Percentiles rank a stretch among this genome's conserved stretches.
These are phyloP conservation scores for Calonectria hawksworthii DNA, from an alignment of 2,329 filamentous ascomycete genomes.

Conservation along the genomic window DNA sequence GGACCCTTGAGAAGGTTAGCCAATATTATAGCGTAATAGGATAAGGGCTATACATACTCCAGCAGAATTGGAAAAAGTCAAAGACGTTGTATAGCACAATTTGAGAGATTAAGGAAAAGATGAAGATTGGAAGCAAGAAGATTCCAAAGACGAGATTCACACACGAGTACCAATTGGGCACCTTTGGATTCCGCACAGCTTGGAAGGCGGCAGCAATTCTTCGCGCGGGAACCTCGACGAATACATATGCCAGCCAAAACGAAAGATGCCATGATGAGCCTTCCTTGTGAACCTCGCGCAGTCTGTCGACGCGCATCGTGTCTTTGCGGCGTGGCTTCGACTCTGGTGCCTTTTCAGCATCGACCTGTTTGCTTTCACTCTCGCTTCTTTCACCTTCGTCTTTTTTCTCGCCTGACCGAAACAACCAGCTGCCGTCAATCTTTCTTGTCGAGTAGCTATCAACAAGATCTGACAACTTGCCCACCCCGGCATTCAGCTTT, in stretches of 20 bases:
- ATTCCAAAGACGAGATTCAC: background rate
- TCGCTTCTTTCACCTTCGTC: background rate
- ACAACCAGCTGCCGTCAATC: background rate
- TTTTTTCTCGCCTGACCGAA: background rate
- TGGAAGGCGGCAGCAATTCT: background rate
- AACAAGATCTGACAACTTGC: background rate
- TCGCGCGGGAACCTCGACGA: background rate
- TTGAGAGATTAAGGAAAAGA: background rate
- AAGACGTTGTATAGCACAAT: background rate
- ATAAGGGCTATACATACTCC: background rate
- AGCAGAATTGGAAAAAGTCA: background rate
- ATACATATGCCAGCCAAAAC: background rate
- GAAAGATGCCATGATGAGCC: background rate
- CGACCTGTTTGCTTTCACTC: no score
- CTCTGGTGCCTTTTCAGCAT: background rate
- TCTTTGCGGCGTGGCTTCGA: background rate
- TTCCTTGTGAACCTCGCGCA: background rate
- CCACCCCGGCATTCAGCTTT: background rate
- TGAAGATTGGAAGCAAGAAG: background rate
- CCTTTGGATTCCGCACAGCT: no score
- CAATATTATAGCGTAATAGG: background rate
- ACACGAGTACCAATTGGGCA: background rate
- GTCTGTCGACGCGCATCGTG: background rate
- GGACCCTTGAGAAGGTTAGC: background rate
- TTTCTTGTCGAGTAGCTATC: background rate